phyloP scores from a whole-genome alignment of 352 stramenopile species.

The Phytophthora europaea region DNA sequence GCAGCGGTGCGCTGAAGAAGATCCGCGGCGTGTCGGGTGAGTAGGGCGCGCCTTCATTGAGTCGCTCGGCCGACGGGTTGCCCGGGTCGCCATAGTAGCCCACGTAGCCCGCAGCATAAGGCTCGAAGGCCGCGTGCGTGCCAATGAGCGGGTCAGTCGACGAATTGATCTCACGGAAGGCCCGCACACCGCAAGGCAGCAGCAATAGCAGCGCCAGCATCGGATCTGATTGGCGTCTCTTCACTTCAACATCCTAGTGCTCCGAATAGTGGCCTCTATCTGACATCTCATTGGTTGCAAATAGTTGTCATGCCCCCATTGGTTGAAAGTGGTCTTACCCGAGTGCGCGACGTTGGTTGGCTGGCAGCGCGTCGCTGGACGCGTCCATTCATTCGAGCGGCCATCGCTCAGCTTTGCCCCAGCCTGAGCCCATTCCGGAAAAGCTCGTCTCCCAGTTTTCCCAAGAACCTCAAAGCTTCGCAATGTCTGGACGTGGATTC shows the following conservation, averaged over 20 bases:
- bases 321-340: not conserved
- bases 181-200: conserved; percentile 5
- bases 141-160: conserved; percentile 37
- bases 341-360: conserved; percentile 32
- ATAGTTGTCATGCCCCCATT: not conserved
- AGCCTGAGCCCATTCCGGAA: conserved; percentile 29
- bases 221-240: conserved; percentile 15
- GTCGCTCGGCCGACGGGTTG: conserved; percentile 66
- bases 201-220: conserved; percentile 1
- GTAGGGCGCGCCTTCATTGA: conserved; percentile 90
- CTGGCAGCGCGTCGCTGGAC: conserved; percentile 24
- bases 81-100: conserved; percentile 86
- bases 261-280: not conserved
- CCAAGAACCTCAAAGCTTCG: conserved; percentile 19
- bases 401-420: not conserved
- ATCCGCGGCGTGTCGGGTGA: conserved; percentile 76
- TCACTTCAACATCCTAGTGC: conserved; percentile 20
- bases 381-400: conserved; percentile 34
- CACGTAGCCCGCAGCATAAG: conserved; percentile 85
- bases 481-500: conserved; percentile 73
- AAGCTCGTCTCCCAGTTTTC: conserved; percentile 22
- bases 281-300: not conserved
- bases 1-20: conserved; percentile 49
- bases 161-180: conserved; percentile 56
- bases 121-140: conserved; percentile 73